A percentile compares a stretch with the other conserved stretches of the same genome.
Evolutionary conservation across 1,139 yeast genomes (phyloP).

Genomic region (Suhomyces choctaworum): DNA sequence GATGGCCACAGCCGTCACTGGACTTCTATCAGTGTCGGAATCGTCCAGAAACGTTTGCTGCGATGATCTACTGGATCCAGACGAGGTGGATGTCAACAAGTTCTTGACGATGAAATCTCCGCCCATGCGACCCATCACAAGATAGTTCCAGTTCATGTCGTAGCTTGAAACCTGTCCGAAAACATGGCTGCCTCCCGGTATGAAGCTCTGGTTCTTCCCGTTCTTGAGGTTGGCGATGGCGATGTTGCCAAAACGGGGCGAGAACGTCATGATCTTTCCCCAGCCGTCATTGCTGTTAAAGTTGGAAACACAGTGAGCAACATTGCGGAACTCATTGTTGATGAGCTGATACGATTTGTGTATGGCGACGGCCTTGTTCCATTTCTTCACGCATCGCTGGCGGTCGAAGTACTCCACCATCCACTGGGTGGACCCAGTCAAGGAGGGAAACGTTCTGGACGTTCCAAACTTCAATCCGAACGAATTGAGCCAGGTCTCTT

Average conservation of each 20-base stretch:
- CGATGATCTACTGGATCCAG: constrained; percentile 26
- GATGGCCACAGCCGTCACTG: constrained; percentile 25
- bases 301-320: constrained; percentile 34
- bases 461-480: constrained; percentile 49
- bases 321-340: constrained; percentile 26
- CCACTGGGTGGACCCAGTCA: constrained; percentile 55
- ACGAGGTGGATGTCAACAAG: constrained; percentile 35
- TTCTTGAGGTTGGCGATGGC: constrained; percentile 38
- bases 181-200: constrained; percentile 39
- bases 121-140: constrained; percentile 29
- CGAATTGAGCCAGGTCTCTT: constrained; percentile 61
- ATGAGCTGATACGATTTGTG: constrained; percentile 35
- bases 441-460: constrained; percentile 51
- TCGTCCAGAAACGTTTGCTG: constrained; percentile 20
- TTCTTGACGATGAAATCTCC: constrained; percentile 38
- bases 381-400: constrained; percentile 40
- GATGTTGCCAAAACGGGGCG: constrained; percentile 36
- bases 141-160: constrained; percentile 37
- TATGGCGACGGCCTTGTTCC: constrained; percentile 50
- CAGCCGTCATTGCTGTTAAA: constrained; percentile 39
- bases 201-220: constrained; percentile 44
- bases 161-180: constrained; percentile 24
- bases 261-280: constrained; percentile 40
- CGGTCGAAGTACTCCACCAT: constrained; percentile 57
- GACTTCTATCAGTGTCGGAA: constrained; percentile 10